phyloP scores from a whole-genome alignment of 2,329 filamentous ascomycete genomes.

The Trichoderma sp. region DNA sequence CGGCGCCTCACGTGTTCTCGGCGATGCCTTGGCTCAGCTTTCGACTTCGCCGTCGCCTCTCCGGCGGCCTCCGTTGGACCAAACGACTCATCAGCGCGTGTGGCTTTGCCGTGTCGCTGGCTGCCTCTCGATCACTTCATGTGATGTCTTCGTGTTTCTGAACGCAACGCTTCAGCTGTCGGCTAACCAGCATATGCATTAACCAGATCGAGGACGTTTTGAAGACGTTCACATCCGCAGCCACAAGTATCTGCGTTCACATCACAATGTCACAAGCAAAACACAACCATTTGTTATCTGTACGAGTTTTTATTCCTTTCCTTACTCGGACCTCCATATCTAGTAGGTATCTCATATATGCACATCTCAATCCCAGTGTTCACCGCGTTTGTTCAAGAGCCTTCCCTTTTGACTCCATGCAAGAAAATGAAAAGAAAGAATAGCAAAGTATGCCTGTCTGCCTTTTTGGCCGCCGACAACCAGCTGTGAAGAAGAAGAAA shows the following conservation, averaged over 20 bases:
- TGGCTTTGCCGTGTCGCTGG: neutral
- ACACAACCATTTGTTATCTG: neutral
- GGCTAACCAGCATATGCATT: no score
- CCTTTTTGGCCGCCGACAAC: slow-evolving; percentile 13
- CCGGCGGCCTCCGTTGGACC: slow-evolving; percentile 7
- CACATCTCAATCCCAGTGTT: slow-evolving; percentile 6
- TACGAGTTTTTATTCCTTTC: neutral
- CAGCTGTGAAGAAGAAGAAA: neutral
- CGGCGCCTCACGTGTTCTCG: slow-evolving; percentile 1
- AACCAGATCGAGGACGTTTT: no score
- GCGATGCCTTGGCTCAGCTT: neutral
- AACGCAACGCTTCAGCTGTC: no score
- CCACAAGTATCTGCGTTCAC: no score
- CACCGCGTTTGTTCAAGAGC: neutral
- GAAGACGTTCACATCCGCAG: no score
- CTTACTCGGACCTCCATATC: neutral
- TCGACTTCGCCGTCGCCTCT: no score
- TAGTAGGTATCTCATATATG: slow-evolving; percentile 12
- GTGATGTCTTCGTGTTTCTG: neutral
- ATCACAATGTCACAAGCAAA: neutral
- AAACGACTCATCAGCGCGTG: neutral
- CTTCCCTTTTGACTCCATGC: slow-evolving; percentile 9
- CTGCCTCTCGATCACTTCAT: neutral
- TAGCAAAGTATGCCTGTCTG: neutral
- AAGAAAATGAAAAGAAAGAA: neutral